Percentiles rank a stretch among this genome's conserved stretches.
Conservation (phyloP, 2,329 filamentous ascomycete genomes). For the Penicillium sp. region DNA sequence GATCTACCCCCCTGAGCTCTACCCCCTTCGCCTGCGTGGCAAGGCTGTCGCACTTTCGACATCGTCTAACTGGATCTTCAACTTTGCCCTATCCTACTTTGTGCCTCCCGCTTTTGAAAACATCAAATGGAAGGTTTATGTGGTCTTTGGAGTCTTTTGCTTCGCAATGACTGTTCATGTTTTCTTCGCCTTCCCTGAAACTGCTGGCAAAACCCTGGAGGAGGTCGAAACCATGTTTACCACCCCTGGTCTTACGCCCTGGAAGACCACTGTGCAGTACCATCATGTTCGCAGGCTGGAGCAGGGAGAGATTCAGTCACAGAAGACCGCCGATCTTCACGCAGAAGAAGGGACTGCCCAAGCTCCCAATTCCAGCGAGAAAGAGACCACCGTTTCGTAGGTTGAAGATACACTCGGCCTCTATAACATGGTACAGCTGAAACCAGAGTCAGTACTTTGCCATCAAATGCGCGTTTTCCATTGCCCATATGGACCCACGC, state of each 20-base stretch:
- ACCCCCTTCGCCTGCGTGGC: constrained; percentile 61
- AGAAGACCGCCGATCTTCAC: constrained; percentile 15
- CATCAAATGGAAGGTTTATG: constrained; percentile 62
- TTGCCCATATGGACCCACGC: not conserved
- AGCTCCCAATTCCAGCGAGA: not conserved
- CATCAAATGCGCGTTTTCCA: not conserved
- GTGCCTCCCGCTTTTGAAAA: constrained; percentile 58
- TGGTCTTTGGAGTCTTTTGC: constrained; percentile 74
- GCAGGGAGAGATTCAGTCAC: constrained; percentile 14
- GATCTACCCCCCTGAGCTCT: constrained; percentile 63
- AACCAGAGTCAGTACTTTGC: not conserved
- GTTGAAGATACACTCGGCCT: constrained; percentile 1
- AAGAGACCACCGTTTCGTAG: constrained; percentile 5
- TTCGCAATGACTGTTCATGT: constrained; percentile 66
- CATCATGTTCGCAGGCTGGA: constrained; percentile 21
- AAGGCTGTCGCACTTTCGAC: constrained; percentile 64
- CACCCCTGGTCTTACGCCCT: constrained; percentile 28
- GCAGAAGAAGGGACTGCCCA: constrained; percentile 9
- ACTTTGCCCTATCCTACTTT: constrained; percentile 57
- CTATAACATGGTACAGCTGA: not conserved
- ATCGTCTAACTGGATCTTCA: constrained; percentile 63
- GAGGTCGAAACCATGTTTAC: constrained; percentile 73
- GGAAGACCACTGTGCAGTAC: constrained; percentile 21
- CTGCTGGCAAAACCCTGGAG: constrained; percentile 67
- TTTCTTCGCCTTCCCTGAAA: constrained; percentile 48